These are phyloP conservation scores for Xerocomellus chrysenteron DNA, from an alignment of 768 basidiomycete genomes.

Conservation along the genomic window DNA sequence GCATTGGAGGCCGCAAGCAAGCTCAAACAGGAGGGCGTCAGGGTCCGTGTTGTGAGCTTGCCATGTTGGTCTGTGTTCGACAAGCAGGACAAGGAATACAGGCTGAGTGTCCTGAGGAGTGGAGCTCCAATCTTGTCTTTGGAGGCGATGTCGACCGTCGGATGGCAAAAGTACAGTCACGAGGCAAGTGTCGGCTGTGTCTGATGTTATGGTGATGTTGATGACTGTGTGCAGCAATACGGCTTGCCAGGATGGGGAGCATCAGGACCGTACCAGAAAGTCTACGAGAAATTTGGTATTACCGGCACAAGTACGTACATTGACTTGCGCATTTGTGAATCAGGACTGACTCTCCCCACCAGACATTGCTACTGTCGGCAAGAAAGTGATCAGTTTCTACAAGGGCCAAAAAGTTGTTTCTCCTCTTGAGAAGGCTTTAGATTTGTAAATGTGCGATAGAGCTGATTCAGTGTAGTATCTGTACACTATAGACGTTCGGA, in stretches of 20 bases:
- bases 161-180: constrained; percentile 90
- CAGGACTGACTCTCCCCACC: constrained; percentile 5
- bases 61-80: constrained; percentile 92
- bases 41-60: constrained; percentile 79
- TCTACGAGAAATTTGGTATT: constrained; percentile 89
- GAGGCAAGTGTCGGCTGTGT: constrained; percentile 45
- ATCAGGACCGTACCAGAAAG: constrained; percentile 86
- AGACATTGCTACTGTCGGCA: constrained; percentile 79
- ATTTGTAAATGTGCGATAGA: neutral
- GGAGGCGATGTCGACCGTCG: constrained; percentile 79
- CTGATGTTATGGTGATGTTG: neutral
- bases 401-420: constrained; percentile 71
- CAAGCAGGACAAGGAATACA: constrained; percentile 76
- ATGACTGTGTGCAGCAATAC: constrained; percentile 49
- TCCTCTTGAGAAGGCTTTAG: constrained; percentile 71
- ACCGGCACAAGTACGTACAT: constrained; percentile 63
- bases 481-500: constrained; percentile 15
- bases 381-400: constrained; percentile 89
- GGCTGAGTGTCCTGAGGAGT: constrained; percentile 79
- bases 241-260: constrained; percentile 79
- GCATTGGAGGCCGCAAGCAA: constrained; percentile 83
- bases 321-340: neutral
- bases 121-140: constrained; percentile 89
- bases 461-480: constrained; percentile 6
- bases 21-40: constrained; percentile 75